Base-by-base conservation (phyloP, 306 rosid genomes). In the Corylus heterophylla region DNA sequence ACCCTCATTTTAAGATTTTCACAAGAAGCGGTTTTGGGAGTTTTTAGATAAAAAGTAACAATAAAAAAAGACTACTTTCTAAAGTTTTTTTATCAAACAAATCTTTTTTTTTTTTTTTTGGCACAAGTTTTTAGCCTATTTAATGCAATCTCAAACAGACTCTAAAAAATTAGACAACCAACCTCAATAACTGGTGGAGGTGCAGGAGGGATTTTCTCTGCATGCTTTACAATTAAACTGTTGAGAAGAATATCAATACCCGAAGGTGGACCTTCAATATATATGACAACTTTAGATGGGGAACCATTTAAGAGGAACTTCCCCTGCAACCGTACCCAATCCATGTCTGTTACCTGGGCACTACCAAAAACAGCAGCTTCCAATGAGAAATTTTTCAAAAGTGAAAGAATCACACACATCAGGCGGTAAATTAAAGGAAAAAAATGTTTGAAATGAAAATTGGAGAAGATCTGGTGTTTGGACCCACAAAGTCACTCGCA, bases 311-410 rank as follows among this genome's bases (percentile, higher is more conserved):
- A 77, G 50, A 95, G 98, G 87, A 95, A 95, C 70, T 92, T 95
- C 75, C 98, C 98, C 64, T 89, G 89, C 84, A 92, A 80, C 75
- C 89, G 90, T 59, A 83, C 83, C 98, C 98, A 95, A 78, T 91
- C 92, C 85, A 90, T 91, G 86, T 91, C 92, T 73, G 98, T 91
- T 78, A 97, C 97, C 96, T 95, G 91, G 85, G 89, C 96, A 79
- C 99, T 95, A 73, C 14, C 13, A 64, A 67, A 67, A 73, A 84
- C 37, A 85, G 67, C 80, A 55, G 72, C 48, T 54, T 76, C 27
- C 39, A 35, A 27, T 85, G 77, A 92, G 85, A 79, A 78, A 63
- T 44, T 62, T 20, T 18, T 67, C 50, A 37, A 79, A 81, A 78
- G 66, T 49, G 69, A 37, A n/a, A 63, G 77, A 35, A 37, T 8